Base-by-base conservation (phyloP, 148 eudicot species). In the Fagopyrum esculentum region DNA sequence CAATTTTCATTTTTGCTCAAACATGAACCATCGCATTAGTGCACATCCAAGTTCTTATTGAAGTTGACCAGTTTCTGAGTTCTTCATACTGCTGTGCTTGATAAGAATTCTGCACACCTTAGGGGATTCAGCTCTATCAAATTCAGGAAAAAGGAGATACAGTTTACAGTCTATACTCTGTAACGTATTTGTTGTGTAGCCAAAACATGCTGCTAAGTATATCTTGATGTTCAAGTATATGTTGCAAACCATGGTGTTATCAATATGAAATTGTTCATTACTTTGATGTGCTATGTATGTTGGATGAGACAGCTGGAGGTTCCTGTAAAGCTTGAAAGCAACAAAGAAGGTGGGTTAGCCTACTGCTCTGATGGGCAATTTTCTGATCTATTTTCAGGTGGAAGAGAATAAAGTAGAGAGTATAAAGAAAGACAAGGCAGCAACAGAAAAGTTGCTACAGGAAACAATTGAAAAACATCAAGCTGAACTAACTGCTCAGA, bases 341-440 rank as follows among this genome's bases (percentile, higher is more conserved):
- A 6, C 15, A 4, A 35, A 40, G 16, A 35, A 46, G 6, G 35
- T 7, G 35, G 6, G 6, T 11, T 66, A 19, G 44, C 47, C 17
- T 35, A 66, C 71, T 35, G 71, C 6, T 66, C 19, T 66, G 5
- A 66, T 40, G 4, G 17, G 46, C 17, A 29, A 4, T 45, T 16
- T 45, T 45, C 17, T 71, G 9, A 3, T 47, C 26, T 70, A 47
- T 70, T 12, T 35, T 79, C 80, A 92, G 98, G 90, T 87, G 79
- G 98, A 95, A 85, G 98, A 95, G 86, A 92, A 89, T 78, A 95
- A 87, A 85, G 92, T 92, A 56, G 98, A 95, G 80, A 92, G 89
- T 78, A 87, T 92, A 78, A 95, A 84, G 86, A 89, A 82, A 74
- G 98, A 95, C 74, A 95, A 95, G 87, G 82, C 96, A 72, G 97